Conservation (phyloP, 23 red algal species). For the Gracilaria gracilis region DNA sequence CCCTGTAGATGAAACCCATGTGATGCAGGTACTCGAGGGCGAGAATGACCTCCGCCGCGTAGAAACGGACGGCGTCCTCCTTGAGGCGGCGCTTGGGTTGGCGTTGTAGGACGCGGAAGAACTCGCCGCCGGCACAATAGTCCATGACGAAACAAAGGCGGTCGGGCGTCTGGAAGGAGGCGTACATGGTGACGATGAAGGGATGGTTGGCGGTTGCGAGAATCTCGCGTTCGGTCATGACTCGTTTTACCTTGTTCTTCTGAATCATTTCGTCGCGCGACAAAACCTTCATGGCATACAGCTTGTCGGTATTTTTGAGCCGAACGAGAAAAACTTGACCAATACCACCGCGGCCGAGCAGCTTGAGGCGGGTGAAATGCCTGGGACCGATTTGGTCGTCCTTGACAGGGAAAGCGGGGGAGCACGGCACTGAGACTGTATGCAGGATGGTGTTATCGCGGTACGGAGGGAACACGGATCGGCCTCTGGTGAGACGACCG, state of each 20-base stretch:
- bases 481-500: background rate
- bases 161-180: constrained; percentile 90
- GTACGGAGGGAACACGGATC: constrained; percentile 28
- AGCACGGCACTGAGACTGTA: constrained; percentile 51
- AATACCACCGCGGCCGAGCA: constrained; percentile 90
- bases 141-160: constrained; percentile 93
- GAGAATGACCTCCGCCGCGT: constrained; percentile 88
- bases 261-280: constrained; percentile 90
- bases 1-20: constrained; percentile 93
- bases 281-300: constrained; percentile 83
- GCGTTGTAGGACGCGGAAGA: constrained; percentile 85
- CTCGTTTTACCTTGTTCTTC: constrained; percentile 89
- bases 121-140: constrained; percentile 87
- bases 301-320: constrained; percentile 82
- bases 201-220: constrained; percentile 91
- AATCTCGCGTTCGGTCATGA: constrained; percentile 92
- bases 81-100: constrained; percentile 83
- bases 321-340: constrained; percentile 92
- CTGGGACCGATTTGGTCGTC: constrained; percentile 71
- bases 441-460: constrained; percentile 51
- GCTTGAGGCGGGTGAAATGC: constrained; percentile 87
- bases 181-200: constrained; percentile 93
- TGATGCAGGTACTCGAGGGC: constrained; percentile 92
- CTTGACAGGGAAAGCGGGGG: constrained; percentile 64
- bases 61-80: constrained; percentile 88